These are phyloP conservation scores for Gliomastix tumulicola DNA, from an alignment of 2,329 filamentous ascomycete species.

Conservation along the genomic window DNA sequence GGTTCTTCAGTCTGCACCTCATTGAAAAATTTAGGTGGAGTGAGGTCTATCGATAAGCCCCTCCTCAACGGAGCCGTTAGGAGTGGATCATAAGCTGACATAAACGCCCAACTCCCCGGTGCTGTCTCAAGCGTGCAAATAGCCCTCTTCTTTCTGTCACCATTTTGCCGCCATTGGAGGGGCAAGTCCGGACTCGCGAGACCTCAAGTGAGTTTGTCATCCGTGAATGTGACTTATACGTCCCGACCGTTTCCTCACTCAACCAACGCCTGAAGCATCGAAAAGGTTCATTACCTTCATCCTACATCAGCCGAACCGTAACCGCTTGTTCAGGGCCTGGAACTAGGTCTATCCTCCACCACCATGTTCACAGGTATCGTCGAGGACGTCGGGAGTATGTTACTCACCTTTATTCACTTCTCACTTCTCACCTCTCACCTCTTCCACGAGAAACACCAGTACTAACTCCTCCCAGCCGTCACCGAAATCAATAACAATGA, in stretches of 20 bases:
- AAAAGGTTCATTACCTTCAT: no score
- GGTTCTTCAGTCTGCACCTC: no score
- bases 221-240: no score
- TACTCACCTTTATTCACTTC: neutral
- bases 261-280: no score
- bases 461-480: constrained; percentile 56
- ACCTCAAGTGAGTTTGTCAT: neutral
- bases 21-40: constrained; percentile 8
- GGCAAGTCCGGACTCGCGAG: neutral
- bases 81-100: neutral
- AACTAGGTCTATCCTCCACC: no score
- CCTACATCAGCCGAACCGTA: no score
- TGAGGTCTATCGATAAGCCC: constrained; percentile 7
- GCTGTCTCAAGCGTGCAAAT: neutral
- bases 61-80: constrained; percentile 1
- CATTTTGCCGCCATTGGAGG: neutral
- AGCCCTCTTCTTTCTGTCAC: neutral
- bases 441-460: constrained; percentile 13
- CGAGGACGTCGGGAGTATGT: constrained; percentile 84
- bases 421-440: constrained; percentile 6
- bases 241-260: no score
- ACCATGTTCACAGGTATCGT: constrained; percentile 94
- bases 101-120: no score
- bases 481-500: constrained; percentile 75
- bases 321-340: no score